Evolutionary conservation across 2,329 filamentous ascomycete genomes (phyloP), one percentile per base, ranked within the genome.

Genomic region (Beauveria varroae): DNA sequence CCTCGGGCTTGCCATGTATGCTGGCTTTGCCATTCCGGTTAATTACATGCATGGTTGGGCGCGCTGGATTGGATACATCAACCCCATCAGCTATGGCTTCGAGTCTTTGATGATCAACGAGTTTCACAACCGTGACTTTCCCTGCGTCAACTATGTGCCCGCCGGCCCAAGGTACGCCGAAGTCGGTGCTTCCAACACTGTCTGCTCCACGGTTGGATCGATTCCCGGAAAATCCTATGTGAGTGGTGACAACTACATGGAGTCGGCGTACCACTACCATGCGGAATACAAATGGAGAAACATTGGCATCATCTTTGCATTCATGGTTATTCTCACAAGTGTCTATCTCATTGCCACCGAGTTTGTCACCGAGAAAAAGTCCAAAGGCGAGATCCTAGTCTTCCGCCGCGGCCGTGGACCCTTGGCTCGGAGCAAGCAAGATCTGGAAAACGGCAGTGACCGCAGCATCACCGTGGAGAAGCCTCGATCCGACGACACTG

Each of bases 41-140:
- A 37, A 14, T 37, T 37, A 37, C 12, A 37, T 37, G 34, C 34
- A 5, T 14, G 34, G 34, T 5, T 37, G 34, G 34, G 34, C 34
- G 34, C 34, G 34, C 12, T 37, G 34, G 34, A 46, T 70, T 77
- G 0, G 76, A 75, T 95, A 87, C 78, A 77, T 92, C 72, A 91
- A 92, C 63, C 81, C 86, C 0, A 76, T 93, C 0, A 90, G 89
- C 51, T 80, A 95, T 2, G 84, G 86, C 0, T 96, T 96, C 70
- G 83, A 87, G 12, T 79, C 86, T 2, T 74, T 96, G 74, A 95
- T 96, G 90, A 85, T 90, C 68, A 96, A 96, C 68, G 92, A 96
- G 69, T 96, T 96, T 68, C 80, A 81, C 41, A 76, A 83, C 12
- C 78, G 90, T 47, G 80, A 86, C 30, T 77, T 96, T 70, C 85